Evolutionary conservation across 208 protist species (phyloP).

Genomic region (Crithidia brevicula): DNA sequence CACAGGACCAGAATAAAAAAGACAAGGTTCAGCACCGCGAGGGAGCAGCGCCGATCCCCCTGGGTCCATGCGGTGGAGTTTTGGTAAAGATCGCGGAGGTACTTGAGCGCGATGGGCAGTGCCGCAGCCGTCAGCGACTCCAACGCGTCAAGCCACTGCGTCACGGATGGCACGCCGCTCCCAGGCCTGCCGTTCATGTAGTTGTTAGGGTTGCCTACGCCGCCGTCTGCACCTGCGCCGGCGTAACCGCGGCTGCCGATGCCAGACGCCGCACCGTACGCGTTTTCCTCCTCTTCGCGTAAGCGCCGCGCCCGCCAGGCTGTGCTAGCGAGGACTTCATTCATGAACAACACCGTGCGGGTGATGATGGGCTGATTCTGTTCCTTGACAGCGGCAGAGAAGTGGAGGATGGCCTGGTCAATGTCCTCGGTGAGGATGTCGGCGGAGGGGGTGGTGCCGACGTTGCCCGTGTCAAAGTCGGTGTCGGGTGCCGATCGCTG

Average conservation of each 20-base stretch:
- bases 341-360: conserved; percentile 30
- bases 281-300: conserved; percentile 12
- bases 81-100: conserved; percentile 37
- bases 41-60: conserved; percentile 16
- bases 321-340: conserved; percentile 20
- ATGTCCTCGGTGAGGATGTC: conserved; percentile 43
- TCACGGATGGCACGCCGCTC: conserved; percentile 26
- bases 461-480: background rate
- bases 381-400: conserved; percentile 20
- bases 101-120: conserved; percentile 31
- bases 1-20: conserved; percentile 42
- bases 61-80: conserved; percentile 14
- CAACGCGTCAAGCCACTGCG: conserved; percentile 39
- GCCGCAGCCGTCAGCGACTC: conserved; percentile 34
- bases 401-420: conserved; percentile 37
- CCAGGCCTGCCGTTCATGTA: background rate
- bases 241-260: background rate
- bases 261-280: background rate
- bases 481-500: background rate
- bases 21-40: conserved; percentile 44
- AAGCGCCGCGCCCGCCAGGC: conserved; percentile 6
- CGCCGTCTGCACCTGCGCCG: background rate
- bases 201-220: too few relatives aligned
- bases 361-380: conserved; percentile 23
- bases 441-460: background rate